Evolutionary conservation across 768 basidiomycete species (phyloP).

Genomic region (Serendipita indica): DNA sequence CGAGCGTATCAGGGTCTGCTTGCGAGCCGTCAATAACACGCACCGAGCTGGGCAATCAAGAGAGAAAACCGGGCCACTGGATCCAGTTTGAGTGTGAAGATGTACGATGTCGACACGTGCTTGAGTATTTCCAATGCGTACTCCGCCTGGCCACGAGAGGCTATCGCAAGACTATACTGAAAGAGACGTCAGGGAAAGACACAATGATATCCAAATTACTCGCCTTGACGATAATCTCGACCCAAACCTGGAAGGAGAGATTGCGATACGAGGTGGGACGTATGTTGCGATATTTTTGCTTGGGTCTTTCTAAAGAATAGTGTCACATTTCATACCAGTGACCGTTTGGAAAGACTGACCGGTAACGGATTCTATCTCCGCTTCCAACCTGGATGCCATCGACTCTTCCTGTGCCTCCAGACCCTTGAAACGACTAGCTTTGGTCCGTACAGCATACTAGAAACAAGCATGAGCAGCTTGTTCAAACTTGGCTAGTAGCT

Average conservation of each 20-base stretch:
- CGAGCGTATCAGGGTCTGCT: not conserved
- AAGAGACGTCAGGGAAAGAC: not conserved
- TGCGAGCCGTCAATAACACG: conserved; percentile 18
- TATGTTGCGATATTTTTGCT: conserved; percentile 27
- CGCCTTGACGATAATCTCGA: conserved; percentile 42
- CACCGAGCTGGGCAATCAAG: conserved; percentile 63
- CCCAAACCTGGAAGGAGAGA: conserved; percentile 71
- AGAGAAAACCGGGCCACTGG: conserved; percentile 52
- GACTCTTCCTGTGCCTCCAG: conserved; percentile 50
- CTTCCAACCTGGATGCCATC: conserved; percentile 62
- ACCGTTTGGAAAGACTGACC: no score
- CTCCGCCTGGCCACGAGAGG: not conserved
- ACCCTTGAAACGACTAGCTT: conserved; percentile 15
- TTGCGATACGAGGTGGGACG: conserved; percentile 55
- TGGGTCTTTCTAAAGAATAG: conserved; percentile 30
- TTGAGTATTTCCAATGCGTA: not conserved
- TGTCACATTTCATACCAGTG: conserved; percentile 38
- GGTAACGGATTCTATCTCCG: conserved; percentile 39
- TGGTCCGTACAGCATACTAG: not conserved
- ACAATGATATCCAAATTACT: not conserved
- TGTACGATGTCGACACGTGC: not conserved
- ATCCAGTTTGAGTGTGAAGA: conserved; percentile 23
- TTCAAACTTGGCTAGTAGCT: conserved; percentile 18
- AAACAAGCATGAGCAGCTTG: not conserved
- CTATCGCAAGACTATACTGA: not conserved